Conservation (phyloP, 805 yeast species). For the Yamadazyma phyllophila region DNA sequence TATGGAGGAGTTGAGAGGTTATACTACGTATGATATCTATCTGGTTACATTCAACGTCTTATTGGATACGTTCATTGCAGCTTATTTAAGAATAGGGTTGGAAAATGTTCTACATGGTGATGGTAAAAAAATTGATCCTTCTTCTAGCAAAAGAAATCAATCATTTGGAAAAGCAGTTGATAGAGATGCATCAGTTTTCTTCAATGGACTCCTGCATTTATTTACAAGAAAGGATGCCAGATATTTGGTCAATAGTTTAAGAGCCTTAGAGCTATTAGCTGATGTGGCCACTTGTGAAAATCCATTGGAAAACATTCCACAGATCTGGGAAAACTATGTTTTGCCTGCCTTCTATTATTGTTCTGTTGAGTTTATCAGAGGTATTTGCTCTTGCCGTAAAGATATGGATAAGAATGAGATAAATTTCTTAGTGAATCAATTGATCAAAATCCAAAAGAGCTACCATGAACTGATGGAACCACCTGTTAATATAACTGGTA, state of each 20-base stretch:
- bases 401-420: conserved; percentile 36
- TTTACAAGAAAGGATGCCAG: conserved; percentile 40
- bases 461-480: conserved; percentile 34
- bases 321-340: conserved; percentile 56
- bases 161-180: conserved; percentile 38
- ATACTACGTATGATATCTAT: conserved; percentile 41
- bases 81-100: conserved; percentile 39
- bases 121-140: conserved; percentile 42
- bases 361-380: conserved; percentile 66
- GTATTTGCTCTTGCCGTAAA: conserved; percentile 54
- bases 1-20: conserved; percentile 58
- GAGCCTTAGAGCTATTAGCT: conserved; percentile 41
- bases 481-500: conserved; percentile 29
- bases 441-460: conserved; percentile 27
- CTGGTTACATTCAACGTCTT: conserved; percentile 37
- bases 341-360: conserved; percentile 71
- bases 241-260: conserved; percentile 37
- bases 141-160: conserved; percentile 31
- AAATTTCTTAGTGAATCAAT: conserved; percentile 24
- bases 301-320: conserved; percentile 32
- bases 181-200: conserved; percentile 39
- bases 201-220: conserved; percentile 33
- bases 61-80: conserved; percentile 36
- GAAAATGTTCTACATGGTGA: conserved; percentile 41
- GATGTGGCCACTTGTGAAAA: conserved; percentile 40